phyloP scores from a whole-genome alignment of 495 filamentous ascomycete genomes.

The Filosporella fistucella region DNA sequence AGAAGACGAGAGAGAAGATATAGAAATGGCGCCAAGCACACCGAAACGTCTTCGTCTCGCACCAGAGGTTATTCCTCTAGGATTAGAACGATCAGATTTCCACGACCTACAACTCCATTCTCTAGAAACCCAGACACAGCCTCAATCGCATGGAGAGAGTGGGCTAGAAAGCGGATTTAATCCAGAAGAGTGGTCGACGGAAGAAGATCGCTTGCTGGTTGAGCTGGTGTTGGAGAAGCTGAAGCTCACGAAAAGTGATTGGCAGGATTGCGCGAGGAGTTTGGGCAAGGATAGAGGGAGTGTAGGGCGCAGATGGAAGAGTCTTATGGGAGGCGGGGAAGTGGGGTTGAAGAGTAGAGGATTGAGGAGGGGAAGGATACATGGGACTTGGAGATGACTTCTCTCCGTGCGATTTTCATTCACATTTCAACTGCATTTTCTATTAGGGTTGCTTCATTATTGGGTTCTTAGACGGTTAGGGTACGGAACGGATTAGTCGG shows the following conservation, averaged over 20 bases:
- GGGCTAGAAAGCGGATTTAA: constrained; percentile 26
- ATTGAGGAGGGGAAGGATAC: constrained; percentile 41
- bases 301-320: constrained; percentile 67
- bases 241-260: constrained; percentile 65
- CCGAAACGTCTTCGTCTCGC: constrained; percentile 63
- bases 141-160: neutral
- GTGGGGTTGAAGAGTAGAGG: constrained; percentile 47
- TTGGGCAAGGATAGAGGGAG: constrained; percentile 63
- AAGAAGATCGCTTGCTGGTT: constrained; percentile 67
- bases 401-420: constrained; percentile 1
- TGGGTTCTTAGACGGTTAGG: neutral
- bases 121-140: constrained; percentile 12
- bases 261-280: constrained; percentile 72
- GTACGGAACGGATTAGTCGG: too few species aligned
- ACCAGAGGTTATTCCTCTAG: constrained; percentile 63
- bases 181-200: constrained; percentile 50
- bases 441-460: neutral
- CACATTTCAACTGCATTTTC: neutral
- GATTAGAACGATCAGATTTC: constrained; percentile 60
- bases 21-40: constrained; percentile 38
- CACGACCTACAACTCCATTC: constrained; percentile 48
- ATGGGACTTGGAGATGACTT: constrained; percentile 47
- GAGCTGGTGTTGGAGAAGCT: constrained; percentile 73
- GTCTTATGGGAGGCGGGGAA: constrained; percentile 57
- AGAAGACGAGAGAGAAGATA: constrained; percentile 32